A percentile compares a stretch with the other conserved stretches of the same genome.
These are phyloP conservation scores for Dissophora globulifera DNA, from an alignment of 192 early-diverging fungal species.

Conservation along the genomic window DNA sequence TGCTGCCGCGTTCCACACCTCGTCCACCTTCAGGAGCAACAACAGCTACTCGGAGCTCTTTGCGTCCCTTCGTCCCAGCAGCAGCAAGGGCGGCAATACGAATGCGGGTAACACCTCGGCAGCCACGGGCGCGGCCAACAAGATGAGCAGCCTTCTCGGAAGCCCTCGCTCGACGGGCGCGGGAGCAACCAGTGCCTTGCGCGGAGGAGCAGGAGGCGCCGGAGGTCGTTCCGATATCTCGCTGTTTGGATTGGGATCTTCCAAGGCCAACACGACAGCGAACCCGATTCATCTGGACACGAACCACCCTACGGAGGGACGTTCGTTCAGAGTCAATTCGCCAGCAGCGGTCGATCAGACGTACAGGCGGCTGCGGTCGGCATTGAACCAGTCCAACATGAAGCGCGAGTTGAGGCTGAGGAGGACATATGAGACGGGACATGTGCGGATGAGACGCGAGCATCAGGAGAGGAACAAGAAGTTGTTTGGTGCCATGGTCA, in stretches of 20 bases:
- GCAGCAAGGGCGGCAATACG: slow-evolving; percentile 1
- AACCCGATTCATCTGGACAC: slow-evolving; percentile 49
- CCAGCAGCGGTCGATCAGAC: slow-evolving; percentile 21
- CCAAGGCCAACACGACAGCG: slow-evolving; percentile 40
- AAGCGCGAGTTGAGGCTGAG: slow-evolving; percentile 39
- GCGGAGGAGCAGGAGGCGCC: no score
- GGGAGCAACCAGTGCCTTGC: no score
- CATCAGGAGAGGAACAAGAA: slow-evolving; percentile 48
- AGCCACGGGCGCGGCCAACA: no score
- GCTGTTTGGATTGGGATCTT: slow-evolving; percentile 12
- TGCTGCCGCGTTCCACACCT: slow-evolving; percentile 33
- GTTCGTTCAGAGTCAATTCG: slow-evolving; percentile 29
- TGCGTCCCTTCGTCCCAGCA: slow-evolving; percentile 1
- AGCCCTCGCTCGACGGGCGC: neutral
- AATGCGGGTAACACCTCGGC: neutral
- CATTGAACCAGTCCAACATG: slow-evolving; percentile 44
- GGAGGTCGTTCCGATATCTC: slow-evolving; percentile 1
- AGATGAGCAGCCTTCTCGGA: slow-evolving; percentile 13
- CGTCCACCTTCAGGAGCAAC: slow-evolving; percentile 2
- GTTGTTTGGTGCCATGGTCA: slow-evolving; percentile 48
- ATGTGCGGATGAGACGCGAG: slow-evolving; percentile 44
- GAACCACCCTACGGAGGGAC: slow-evolving; percentile 41
- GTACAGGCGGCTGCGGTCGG: slow-evolving; percentile 30
- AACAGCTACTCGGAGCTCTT: slow-evolving; percentile 8
- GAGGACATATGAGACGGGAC: slow-evolving; percentile 38